Base-by-base conservation (phyloP, 345 rosid genomes). In the Gynandropsis gynandra region DNA sequence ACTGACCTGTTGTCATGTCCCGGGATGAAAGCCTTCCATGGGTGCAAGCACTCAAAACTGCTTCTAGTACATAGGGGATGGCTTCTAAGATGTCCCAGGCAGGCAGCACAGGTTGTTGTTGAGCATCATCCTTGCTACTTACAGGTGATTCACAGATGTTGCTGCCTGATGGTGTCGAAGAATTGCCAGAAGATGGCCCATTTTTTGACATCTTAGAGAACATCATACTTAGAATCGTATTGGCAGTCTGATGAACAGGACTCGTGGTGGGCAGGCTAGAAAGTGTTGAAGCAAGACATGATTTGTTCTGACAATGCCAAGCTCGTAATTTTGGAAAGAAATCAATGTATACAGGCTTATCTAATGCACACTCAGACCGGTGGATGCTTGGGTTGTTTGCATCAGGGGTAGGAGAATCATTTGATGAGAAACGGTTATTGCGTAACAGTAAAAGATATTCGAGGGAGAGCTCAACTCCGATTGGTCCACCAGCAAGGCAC, bases 1-100 rank as follows among this genome's bases (percentile, higher is more conserved):
- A 24, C 29, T 24, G 16, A 78, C 89, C 89, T 72, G 82, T 82
- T 32, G 71, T 79, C 57, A 82, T 54, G 54, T 79, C 80, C 62
- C 85, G 73, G 42, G 89, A 73, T 32, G 82, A 79, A 56, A 82
- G 76, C 54, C 72, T 70, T 53, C 82, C 89, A 71, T 79, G 66
- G 54, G 80, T 82, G 72, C 89, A 82, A 50, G 89, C 89, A 45
- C 76, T 79, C 70, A 82, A 69, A 36, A 76, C 63, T 47, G 89
- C 84, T 59, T 79, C 82, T 20, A 82, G 77, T 35, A 75, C 80
- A 49, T 61, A 74, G 10, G 89, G 89, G 12, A 66, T 38, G 15
- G 89, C 85, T 74, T 82, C 89, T 65, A 82, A 65, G 49, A 82
- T 60, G 32, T 79, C 85, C 89, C 89, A 82, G 53, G 85, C 82